Evolutionary conservation across 306 rosid species (phyloP), one percentile per base, ranked within the genome.

Genomic region (Myrica gale): DNA sequence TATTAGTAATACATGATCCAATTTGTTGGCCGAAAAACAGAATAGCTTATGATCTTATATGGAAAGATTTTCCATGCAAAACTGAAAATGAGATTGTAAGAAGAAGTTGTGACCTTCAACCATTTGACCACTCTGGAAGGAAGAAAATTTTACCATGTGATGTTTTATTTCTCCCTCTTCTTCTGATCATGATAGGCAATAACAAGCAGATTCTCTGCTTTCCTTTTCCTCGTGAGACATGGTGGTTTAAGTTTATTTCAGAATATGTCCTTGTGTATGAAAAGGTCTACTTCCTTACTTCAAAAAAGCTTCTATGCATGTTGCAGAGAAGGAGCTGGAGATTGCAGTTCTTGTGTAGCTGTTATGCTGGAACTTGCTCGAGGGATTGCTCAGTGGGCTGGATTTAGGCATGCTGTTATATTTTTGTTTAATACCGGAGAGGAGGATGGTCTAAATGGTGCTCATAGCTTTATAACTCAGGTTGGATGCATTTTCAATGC

Each of bases 341-440:
- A 95, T 83, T 95, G 97, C 82, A 95, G 97, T 82, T 92, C 97
- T 7, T 95, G 97, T 84, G 81, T 92, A 56, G 93, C 96, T 47
- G 93, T 92, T 60, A 95, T 95, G 97, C 74, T 95, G 84, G 98
- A 95, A 80, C 97, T 95, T 85, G 93, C 98, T 84, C 93, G 98
- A 55, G 98, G 97, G 72, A 46, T 95, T 85, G 90, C 97, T 67
- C 98, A 92, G 71, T 95, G 97, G 97, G 97, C 97, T 83, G 98
- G 98, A 73, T 82, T 92, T 73, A 95, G 89, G 87, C 87, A 78
- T 79, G 82, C 84, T 85, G 87, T 92, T 73, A 95, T 95, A 84
- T 92, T 95, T 83, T 74, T 95, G 86, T 92, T 95, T 83, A 95
- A 95, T 79, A 92, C 97, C 2, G 98, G 97, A 23, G 98, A 92